Percentiles rank a stretch among this genome's conserved stretches.
phyloP scores from a whole-genome alignment of 2,329 filamentous ascomycete genomes.

The Arthroderma sp. region DNA sequence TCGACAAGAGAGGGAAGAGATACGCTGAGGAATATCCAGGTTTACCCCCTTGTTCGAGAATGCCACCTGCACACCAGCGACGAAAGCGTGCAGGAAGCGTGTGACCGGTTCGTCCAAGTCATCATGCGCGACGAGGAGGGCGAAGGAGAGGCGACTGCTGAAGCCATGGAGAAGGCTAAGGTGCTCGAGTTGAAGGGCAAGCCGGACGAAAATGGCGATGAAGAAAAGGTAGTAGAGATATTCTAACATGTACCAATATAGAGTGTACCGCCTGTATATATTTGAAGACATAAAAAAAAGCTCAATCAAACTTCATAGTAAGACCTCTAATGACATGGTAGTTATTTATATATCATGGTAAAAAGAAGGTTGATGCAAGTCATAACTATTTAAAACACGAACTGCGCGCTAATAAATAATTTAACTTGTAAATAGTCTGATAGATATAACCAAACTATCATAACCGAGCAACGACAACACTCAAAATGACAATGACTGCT shows the following conservation, averaged over 20 bases:
- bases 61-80: conserved; percentile 67
- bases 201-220: conserved; percentile 32
- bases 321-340: neutral
- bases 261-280: neutral
- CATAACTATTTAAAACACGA: neutral
- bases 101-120: conserved; percentile 80
- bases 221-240: conserved; percentile 34
- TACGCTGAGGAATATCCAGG: conserved; percentile 59
- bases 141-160: conserved; percentile 31
- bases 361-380: neutral
- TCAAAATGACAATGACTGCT: too few relatives aligned
- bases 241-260: conserved; percentile 23
- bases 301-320: neutral
- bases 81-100: conserved; percentile 69
- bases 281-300: neutral
- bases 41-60: conserved; percentile 83
- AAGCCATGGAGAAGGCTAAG: conserved; percentile 27
- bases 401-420: too few relatives aligned
- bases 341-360: too few relatives aligned
- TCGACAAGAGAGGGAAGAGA: conserved; percentile 66
- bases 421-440: too few relatives aligned
- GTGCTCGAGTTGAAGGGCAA: conserved; percentile 24
- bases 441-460: too few relatives aligned
- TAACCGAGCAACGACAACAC: too few relatives aligned
- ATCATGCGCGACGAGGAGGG: conserved; percentile 66